phyloP scores from a whole-genome alignment of 331 rosid species.

The Acacia pycnantha region DNA sequence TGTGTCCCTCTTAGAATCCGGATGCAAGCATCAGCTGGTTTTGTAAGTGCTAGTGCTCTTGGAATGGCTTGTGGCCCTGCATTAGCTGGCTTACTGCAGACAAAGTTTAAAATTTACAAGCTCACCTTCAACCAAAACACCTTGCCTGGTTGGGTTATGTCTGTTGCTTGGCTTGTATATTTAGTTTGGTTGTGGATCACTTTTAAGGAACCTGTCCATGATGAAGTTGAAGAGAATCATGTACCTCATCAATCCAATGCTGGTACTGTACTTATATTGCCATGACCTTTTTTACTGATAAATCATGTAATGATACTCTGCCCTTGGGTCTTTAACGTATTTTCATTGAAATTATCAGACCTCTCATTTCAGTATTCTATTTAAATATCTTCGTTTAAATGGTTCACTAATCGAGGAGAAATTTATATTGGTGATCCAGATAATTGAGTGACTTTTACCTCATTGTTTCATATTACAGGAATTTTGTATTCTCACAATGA shows the following conservation, averaged over 20 bases:
- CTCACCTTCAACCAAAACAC: conserved; percentile 74
- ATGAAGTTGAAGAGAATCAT: conserved; percentile 42
- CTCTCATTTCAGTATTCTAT: conserved; percentile 13
- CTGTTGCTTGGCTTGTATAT: conserved; percentile 77
- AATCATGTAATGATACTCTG: not conserved
- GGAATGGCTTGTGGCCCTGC: conserved; percentile 99
- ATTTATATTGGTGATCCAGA: not conserved
- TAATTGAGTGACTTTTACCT: not conserved
- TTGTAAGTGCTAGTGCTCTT: conserved; percentile 94
- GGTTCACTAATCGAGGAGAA: not conserved
- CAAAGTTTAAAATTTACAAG: conserved; percentile 61
- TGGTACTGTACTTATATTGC: conserved; percentile 45
- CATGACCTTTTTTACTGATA: conserved; percentile 6
- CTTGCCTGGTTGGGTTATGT: conserved; percentile 94
- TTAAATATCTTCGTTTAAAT: not conserved
- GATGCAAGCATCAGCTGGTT: conserved; percentile 94
- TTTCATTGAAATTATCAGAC: not conserved
- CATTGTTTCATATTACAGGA: not conserved
- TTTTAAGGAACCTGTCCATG: conserved; percentile 78
- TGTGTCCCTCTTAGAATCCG: conserved; percentile 79
- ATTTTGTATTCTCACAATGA: not conserved
- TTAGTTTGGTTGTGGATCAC: conserved; percentile 69
- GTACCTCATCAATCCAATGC: conserved; percentile 42
- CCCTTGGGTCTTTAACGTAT: not conserved
- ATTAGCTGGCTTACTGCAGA: conserved; percentile 82